These are phyloP conservation scores for Sugiyamaella sp. DNA, from an alignment of 1,139 yeast genomes.

Conservation along the genomic window DNA sequence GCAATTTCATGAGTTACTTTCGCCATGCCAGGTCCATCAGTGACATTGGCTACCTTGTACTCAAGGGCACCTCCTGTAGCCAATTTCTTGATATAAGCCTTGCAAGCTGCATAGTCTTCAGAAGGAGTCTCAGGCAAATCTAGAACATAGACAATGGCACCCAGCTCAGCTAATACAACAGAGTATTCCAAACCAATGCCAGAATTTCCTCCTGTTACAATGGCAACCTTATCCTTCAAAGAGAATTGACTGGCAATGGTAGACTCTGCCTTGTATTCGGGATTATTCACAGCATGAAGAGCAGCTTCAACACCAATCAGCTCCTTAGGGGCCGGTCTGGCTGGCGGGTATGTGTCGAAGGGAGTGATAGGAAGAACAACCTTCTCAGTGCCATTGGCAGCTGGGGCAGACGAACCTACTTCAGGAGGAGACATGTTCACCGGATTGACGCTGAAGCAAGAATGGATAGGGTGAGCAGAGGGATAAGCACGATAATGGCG, in stretches of 20 bases:
- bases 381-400: slow-evolving; percentile 13
- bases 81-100: slow-evolving; percentile 42
- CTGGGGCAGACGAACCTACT: slow-evolving; percentile 2
- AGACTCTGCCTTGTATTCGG: slow-evolving; percentile 32
- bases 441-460: background rate
- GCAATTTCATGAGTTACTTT: slow-evolving; percentile 49
- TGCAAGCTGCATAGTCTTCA: slow-evolving; percentile 41
- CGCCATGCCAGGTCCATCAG: slow-evolving; percentile 50
- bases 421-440: slow-evolving; percentile 17
- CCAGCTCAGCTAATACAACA: slow-evolving; percentile 47
- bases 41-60: slow-evolving; percentile 52
- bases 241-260: slow-evolving; percentile 42
- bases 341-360: slow-evolving; percentile 28
- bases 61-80: slow-evolving; percentile 44
- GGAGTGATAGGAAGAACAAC: slow-evolving; percentile 31
- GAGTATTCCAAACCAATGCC: slow-evolving; percentile 47
- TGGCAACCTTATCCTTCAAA: slow-evolving; percentile 44
- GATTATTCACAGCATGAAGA: slow-evolving; percentile 34
- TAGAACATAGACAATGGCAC: slow-evolving; percentile 45
- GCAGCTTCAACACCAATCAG: slow-evolving; percentile 39
- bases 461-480: background rate
- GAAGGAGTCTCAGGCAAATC: slow-evolving; percentile 36
- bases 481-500: background rate
- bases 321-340: slow-evolving; percentile 36
- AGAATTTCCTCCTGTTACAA: slow-evolving; percentile 47